Percentiles rank a stretch among this genome's conserved stretches.
Conservation (phyloP, 73 alveolate species). For the Paramecium pentaurelia region DNA sequence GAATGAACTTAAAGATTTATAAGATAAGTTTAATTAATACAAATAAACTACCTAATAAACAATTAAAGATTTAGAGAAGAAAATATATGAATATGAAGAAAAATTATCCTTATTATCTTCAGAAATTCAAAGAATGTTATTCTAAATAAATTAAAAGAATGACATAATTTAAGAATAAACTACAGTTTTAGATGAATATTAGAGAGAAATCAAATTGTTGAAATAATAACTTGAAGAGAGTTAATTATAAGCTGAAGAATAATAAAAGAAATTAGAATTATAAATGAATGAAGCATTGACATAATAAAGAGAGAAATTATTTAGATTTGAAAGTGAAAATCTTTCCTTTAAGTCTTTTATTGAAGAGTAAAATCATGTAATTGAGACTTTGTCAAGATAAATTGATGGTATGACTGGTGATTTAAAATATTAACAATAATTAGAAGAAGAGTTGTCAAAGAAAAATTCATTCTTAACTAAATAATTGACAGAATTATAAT, state of each 20-base stretch:
- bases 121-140: slow-evolving; percentile 19
- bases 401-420: background rate
- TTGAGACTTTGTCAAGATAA: background rate
- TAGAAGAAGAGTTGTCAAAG: background rate
- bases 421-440: background rate
- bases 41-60: background rate
- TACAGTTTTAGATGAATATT: background rate
- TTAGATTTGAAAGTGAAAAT: background rate
- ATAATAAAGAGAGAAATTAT: background rate
- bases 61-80: slow-evolving; percentile 23
- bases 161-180: slow-evolving; percentile 7
- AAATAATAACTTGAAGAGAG: background rate
- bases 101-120: slow-evolving; percentile 25
- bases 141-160: slow-evolving; percentile 32
- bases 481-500: background rate
- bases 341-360: background rate
- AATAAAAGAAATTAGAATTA: background rate
- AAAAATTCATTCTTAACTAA: background rate
- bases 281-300: background rate
- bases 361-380: background rate
- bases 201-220: background rate
- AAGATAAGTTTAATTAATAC: background rate
- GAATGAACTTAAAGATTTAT: background rate
- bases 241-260: background rate
- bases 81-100: slow-evolving; percentile 23